Base-by-base conservation (phyloP, 495 filamentous ascomycete species). In the Aspergillus steynii region DNA sequence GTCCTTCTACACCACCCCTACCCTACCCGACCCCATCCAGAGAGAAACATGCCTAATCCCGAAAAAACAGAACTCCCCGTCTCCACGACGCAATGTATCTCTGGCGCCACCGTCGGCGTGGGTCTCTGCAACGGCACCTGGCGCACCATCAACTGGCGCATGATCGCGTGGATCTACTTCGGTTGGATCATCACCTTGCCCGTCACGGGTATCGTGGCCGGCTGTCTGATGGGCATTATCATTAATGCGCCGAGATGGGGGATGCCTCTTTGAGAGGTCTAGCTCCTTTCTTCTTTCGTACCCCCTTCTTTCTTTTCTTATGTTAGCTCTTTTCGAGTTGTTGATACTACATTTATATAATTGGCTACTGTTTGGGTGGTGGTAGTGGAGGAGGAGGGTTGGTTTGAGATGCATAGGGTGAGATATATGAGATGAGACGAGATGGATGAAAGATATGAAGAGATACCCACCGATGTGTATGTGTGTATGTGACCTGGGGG, bases 111-210 rank as follows among this genome's bases (percentile, higher is more conserved):
- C 6, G 81, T 88, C 59, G 85, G 85, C 51, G 86, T 88, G 34
- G 86, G 83, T 53, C 81, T 88, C 54, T 85, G 82, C 71, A 86
- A 83, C 55, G 82, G 81, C 50, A 80, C 80, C 49, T 77, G 79
- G 69, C 78, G 77, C 48, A 81, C 83, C 28, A 79, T 87, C 58
- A 88, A 88, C 70, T 88, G 81, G 82, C 76, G 79, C 46, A 82
- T 83, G 79, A 75, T 88, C 46, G 77, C 60, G 25, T 83, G 77
- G 76, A 83, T 86, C 64, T 82, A 85, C 62, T 61, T 77, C 10
- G 79, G 81, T 46, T 88, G 85, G 85, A 68, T 87, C 56, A 70
- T 85, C 29, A 87, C 86, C 5, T 71, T 88, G 31, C 85, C 85
- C 3, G 68, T 78, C 29, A 74, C 85, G 2, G 85, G 81, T 46